phyloP scores from a whole-genome alignment of 2,329 filamentous ascomycete genomes.

The Xenoacremonium recifei region DNA sequence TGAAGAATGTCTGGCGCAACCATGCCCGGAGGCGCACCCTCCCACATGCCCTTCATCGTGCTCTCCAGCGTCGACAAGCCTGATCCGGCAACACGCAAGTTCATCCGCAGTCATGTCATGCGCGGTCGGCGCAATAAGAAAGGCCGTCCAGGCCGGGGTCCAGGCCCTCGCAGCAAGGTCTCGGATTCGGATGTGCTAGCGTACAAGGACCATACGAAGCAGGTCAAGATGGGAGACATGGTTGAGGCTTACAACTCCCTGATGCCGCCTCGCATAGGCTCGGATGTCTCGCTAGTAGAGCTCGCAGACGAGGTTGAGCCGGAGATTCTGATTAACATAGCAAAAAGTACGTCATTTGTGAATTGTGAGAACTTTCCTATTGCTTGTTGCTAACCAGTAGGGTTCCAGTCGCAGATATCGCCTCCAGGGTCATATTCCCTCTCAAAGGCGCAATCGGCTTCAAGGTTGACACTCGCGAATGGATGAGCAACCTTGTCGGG shows the following conservation, averaged over 20 bases:
- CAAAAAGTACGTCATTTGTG: slow-evolving; percentile 1
- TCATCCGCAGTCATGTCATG: slow-evolving; percentile 9
- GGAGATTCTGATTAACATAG: slow-evolving; percentile 2
- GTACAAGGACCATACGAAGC: background rate
- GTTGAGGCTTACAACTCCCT: slow-evolving; percentile 1
- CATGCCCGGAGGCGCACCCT: background rate
- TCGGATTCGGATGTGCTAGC: too few relatives aligned
- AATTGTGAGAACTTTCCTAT: background rate
- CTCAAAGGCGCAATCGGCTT: slow-evolving; percentile 5
- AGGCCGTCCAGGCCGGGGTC: background rate
- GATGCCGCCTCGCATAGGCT: slow-evolving; percentile 3
- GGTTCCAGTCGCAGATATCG: slow-evolving; percentile 1
- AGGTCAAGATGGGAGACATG: slow-evolving; percentile 4
- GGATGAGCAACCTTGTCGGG: slow-evolving; percentile 1
- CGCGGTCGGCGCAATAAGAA: slow-evolving; percentile 2
- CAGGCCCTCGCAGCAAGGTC: background rate
- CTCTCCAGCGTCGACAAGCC: slow-evolving; percentile 1
- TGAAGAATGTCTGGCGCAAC: background rate
- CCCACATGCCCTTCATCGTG: slow-evolving; percentile 4
- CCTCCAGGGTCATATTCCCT: slow-evolving; percentile 6
- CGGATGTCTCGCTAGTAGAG: slow-evolving; percentile 1
- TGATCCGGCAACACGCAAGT: slow-evolving; percentile 3
- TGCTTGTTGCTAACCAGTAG: background rate
- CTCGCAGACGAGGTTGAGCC: slow-evolving; percentile 2
- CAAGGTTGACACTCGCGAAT: slow-evolving; percentile 1